phyloP scores from a whole-genome alignment of 2,329 filamentous ascomycete species.

The Xylariales sp. region DNA sequence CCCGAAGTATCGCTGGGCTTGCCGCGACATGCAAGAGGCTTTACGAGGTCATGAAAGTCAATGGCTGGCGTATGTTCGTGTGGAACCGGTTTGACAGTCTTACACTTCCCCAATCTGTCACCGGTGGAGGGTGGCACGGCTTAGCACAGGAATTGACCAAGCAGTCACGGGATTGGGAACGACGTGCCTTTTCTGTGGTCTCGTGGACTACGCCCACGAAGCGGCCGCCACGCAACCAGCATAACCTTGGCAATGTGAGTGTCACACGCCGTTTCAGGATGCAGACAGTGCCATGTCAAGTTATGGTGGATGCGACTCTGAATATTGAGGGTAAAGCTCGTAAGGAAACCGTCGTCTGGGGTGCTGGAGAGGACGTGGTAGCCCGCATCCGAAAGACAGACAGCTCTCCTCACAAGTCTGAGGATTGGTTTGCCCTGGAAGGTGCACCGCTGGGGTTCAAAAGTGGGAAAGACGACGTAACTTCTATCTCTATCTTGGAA shows the following conservation, averaged over 20 bases:
- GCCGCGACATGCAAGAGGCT: conserved; percentile 34
- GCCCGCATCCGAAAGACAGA: conserved; percentile 32
- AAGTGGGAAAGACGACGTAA: conserved; percentile 46
- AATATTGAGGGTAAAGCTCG: conserved; percentile 24
- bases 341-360: conserved; percentile 45
- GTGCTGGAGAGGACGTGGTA: conserved; percentile 47
- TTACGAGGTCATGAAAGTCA: conserved; percentile 31
- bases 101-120: conserved; percentile 21
- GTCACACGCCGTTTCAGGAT: conserved; percentile 12
- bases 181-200: conserved; percentile 31
- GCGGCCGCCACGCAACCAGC: conserved; percentile 12
- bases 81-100: conserved; percentile 39
- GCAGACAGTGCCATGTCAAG: conserved; percentile 38
- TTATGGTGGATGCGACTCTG: conserved; percentile 42
- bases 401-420: conserved; percentile 11
- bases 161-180: conserved; percentile 50
- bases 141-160: conserved; percentile 44
- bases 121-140: conserved; percentile 27
- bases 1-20: conserved; percentile 41
- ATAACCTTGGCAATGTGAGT: conserved; percentile 8
- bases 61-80: conserved; percentile 48
- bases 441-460: conserved; percentile 35
- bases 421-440: conserved; percentile 33
- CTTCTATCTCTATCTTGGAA: conserved; percentile 40
- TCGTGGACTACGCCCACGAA: conserved; percentile 19